phyloP scores from a whole-genome alignment of 441 rosid genomes.

The Metrosideros polymorpha region DNA sequence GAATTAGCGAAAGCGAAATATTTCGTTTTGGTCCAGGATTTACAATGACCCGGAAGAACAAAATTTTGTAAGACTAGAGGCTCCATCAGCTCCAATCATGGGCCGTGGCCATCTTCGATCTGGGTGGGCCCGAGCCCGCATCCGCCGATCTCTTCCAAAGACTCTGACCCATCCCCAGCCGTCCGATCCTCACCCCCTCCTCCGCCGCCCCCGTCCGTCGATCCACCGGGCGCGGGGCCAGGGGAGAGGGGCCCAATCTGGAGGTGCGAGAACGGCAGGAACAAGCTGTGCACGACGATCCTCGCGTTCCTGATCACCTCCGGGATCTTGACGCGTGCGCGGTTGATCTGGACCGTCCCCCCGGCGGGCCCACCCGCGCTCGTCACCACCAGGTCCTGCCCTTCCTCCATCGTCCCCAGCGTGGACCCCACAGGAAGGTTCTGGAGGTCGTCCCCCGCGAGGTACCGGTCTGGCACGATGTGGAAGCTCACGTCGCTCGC shows the following conservation, averaged over 20 bases:
- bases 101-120: conserved; percentile 27
- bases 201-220: background rate
- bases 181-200: background rate
- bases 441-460: conserved; percentile 31
- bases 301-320: conserved; percentile 43
- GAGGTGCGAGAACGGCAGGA: conserved; percentile 52
- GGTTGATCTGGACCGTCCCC: conserved; percentile 34
- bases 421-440: conserved; percentile 35
- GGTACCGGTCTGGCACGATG: conserved; percentile 37
- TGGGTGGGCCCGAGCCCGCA: conserved; percentile 5
- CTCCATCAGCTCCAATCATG: conserved; percentile 3
- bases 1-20: background rate
- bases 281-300: conserved; percentile 42
- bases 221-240: conserved; percentile 2
- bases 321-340: conserved; percentile 39
- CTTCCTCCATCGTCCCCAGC: conserved; percentile 36
- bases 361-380: conserved; percentile 14
- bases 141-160: conserved; percentile 16
- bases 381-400: conserved; percentile 39
- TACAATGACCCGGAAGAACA: background rate
- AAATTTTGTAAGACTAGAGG: background rate
- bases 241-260: conserved; percentile 15
- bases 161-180: conserved; percentile 8
- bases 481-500: conserved; percentile 38
- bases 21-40: background rate